Base-by-base conservation (phyloP, 768 basidiomycete species). In the Termitomyces sp. region DNA sequence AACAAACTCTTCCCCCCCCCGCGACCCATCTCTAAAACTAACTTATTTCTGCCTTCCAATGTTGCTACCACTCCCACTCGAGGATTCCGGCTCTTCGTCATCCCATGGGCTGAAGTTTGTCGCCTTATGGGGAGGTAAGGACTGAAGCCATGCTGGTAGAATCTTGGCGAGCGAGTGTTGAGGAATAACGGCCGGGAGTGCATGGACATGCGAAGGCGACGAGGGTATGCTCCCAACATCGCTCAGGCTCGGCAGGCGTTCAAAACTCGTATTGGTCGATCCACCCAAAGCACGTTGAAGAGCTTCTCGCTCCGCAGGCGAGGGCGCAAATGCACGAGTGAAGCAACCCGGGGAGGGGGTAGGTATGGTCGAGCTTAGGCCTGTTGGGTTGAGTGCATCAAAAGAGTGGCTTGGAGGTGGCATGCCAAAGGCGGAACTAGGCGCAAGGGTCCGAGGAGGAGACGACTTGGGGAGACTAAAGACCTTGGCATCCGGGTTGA, bases 401-500 rank as follows among this genome's bases (percentile, higher is more conserved):
- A 79, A 86, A 7, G 61, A 60, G 61, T 51, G 66, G 42, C 48
- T 61, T 52, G 61, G 56, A 32, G 63, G 51, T 40, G 64, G 52
- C 53, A 56, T 60, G 59, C 57, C 64, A 52, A 65, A 51, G 40
- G 50, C 37, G 58, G 65, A 42, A 10, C 61, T 56, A 3, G 63
- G 61, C 70, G 69, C 63, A 55, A 63, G 32, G 36, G 49, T 43
- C 36, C 60, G 40, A 25, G 70, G 59, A 37, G 68, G 50, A 32
- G 71, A 58, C 10, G 48, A 29, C 62, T 72, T 74, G 40, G 77
- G 73, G 54, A 89, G 77, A 68, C 80, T 86, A 77, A 94, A 94
- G 59, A 86, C 91, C 69, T 93, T 92, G 57, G 92, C 92, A 72
- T 89, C 89, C 1, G 92, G 92, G 72, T 94, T 94, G 61, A 94